Evolutionary conservation across 257 asterid species (phyloP).

Genomic region (Solanum gandarillasii): DNA sequence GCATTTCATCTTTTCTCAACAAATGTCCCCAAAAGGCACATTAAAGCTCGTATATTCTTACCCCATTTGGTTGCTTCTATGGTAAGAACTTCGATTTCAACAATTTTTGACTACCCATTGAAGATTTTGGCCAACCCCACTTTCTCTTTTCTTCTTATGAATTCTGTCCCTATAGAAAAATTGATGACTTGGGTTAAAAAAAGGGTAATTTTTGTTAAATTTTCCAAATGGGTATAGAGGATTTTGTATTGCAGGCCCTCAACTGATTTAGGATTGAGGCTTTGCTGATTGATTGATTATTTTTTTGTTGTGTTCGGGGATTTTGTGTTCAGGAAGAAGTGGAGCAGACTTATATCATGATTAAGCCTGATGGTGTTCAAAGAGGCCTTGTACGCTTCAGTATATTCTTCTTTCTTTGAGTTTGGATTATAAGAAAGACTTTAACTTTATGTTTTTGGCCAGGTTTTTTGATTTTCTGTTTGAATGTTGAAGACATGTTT

Average conservation of each 20-base stretch:
- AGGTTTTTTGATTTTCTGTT: not conserved
- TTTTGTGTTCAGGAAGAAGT: constrained; percentile 34
- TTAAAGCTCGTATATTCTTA: constrained; percentile 42
- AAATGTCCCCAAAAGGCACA: constrained; percentile 21
- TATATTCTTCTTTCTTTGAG: constrained; percentile 2
- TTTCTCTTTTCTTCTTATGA: not conserved
- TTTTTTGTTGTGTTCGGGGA: not conserved
- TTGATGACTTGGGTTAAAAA: not conserved
- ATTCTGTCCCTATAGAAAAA: not conserved
- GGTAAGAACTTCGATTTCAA: constrained; percentile 18
- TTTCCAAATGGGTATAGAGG: not conserved
- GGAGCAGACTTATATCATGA: constrained; percentile 77
- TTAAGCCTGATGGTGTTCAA: constrained; percentile 94
- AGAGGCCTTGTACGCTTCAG: constrained; percentile 81
- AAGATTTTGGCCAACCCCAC: not conserved
- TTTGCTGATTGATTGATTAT: not conserved
- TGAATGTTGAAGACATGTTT: not conserved
- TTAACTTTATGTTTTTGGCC: not conserved
- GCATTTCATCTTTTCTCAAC: constrained; percentile 33
- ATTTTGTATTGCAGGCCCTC: not conserved
- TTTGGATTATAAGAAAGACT: not conserved
- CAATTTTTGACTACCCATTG: not conserved
- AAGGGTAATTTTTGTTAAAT: not conserved
- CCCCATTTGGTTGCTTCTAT: constrained; percentile 73
- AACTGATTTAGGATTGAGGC: not conserved